phyloP scores from a whole-genome alignment of 1,284 basidiomycete species.

The Papiliotrema laurentii region DNA sequence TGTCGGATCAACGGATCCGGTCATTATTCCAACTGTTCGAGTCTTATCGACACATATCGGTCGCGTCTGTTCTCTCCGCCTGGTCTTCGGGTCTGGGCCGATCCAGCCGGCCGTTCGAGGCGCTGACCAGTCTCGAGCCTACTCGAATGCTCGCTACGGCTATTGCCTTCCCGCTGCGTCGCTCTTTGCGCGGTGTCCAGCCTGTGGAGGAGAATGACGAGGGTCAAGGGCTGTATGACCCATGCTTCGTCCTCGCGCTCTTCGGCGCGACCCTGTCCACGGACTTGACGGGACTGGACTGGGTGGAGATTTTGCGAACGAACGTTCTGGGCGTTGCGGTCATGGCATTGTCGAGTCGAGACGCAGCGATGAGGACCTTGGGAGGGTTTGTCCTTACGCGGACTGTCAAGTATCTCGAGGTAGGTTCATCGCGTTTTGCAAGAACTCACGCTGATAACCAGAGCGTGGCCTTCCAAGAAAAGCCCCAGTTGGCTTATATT shows the following conservation, averaged over 20 bases:
- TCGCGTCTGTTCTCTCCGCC: constrained; percentile 57
- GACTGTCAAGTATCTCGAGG: constrained; percentile 36
- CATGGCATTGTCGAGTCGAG: constrained; percentile 66
- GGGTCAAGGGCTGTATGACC: constrained; percentile 64
- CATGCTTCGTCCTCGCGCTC: constrained; percentile 68
- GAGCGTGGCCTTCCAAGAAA: constrained; percentile 65
- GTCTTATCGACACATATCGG: constrained; percentile 60
- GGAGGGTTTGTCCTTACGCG: constrained; percentile 49
- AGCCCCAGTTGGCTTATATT: constrained; percentile 68
- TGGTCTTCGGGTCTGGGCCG: constrained; percentile 57
- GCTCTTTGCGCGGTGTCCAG: constrained; percentile 7
- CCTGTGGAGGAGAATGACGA: constrained; percentile 25
- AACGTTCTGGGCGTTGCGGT: constrained; percentile 73
- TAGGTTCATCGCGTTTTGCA: constrained; percentile 13
- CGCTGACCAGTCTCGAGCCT: constrained; percentile 67
- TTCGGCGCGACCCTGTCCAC: constrained; percentile 62
- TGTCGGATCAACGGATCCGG: constrained; percentile 62
- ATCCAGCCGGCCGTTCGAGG: constrained; percentile 56
- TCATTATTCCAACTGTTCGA: constrained; percentile 77
- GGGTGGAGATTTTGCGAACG: constrained; percentile 79
- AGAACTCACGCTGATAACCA: constrained; percentile 2
- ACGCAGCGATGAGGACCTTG: constrained; percentile 58
- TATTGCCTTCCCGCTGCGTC: constrained; percentile 59
- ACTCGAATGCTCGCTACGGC: constrained; percentile 66
- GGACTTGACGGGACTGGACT: constrained; percentile 61